Evolutionary conservation across 305 asterid species (phyloP), one percentile per base, ranked within the genome.

Genomic region (Rubia tinctorum): DNA sequence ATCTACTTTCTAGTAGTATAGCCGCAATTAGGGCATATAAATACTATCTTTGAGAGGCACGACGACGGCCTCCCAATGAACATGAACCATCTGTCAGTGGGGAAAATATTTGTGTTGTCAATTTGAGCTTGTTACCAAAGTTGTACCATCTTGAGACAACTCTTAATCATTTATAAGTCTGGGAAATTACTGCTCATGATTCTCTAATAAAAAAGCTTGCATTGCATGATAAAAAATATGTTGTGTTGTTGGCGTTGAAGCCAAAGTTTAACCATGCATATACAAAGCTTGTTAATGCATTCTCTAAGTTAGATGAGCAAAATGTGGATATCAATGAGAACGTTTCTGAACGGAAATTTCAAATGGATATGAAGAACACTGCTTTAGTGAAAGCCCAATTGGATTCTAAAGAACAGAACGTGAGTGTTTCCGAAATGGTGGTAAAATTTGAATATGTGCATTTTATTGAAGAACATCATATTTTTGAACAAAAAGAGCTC

Each of bases 391-490:
- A 66, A 69, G 89, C 89, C 71, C 89, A 83, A 22, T 76, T 78
- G 45, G 92, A 86, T 79, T 86, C 83, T 7, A 93, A 92, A 70
- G 86, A 78, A 56, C 91, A 88, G 76, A 79, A 85, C 43, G 84
- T 79, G 75, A 84, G 82, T 79, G 91, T 87, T 17, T 79, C 71
- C 71, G 27, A 25, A 76, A 76, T 92, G 70, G 71, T 84, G 20
- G 75, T 76, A 71, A 87, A 77, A 71, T 81, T 87, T 2, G 79
- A 73, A 74, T 79, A 81, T 47, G 44, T 71, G 49, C 77, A 79
- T 61, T 71, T 71, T 42, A 83, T 80, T 22, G 89, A 84, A 82
- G 85, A 79, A 68, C 75, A 83, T 72, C 83, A 83, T 73, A 64
- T 81, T 75, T 81, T 87, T 45, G 71, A 85, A 77, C 86, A 83